Evolutionary conservation across 164 flowering plant species (phyloP), one percentile per base, ranked within the genome.

Genomic region (Magnolia kwangsiensis): DNA sequence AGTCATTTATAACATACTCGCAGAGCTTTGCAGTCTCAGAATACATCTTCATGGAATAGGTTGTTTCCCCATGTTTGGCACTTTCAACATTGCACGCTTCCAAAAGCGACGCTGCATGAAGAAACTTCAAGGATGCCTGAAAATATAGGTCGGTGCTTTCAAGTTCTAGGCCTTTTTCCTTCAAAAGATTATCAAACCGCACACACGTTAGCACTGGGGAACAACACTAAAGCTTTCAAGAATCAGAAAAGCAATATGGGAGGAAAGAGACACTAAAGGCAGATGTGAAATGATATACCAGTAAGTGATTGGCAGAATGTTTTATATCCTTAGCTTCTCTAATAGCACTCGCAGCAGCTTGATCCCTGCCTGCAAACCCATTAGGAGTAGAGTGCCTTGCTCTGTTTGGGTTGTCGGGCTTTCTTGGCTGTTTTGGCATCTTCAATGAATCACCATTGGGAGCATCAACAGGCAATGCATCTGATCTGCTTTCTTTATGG

Each of bases 281-380:
- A 65, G 73, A 37, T 18, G 63, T 24, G 2, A 50, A 20, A 63
- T 8, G 29, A 50, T 50, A 50, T n/a, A 96, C 99, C 98, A 89
- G 92, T 20, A 90, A 80, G 67, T 97, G 98, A 84, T 96, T 95
- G 68, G 99, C 99, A 74, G 83, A 23, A 82, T 93, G 98, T 81
- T 96, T 96, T 21, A 96, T 85, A 86, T 85, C 88, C 82, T 81
- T 93, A 37, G 98, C 98, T 80, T 96, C 99, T 87, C 90, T 96
- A 71, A 96, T 7, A 67, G 90, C 94, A 80, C 75, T 90, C 7
- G 72, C 80, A 77, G 93, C 97, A 81, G 92, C 84, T 74, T 90
- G 93, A 84, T 84, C 85, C 80, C 83, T 84, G 63, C 68, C 78
- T 76, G 76, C 85, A 66, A 80, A 81, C 9, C 85, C 86, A 82